Percentiles rank a stretch among this genome's conserved stretches.
Evolutionary conservation across 768 basidiomycete species (phyloP).

Genomic region (Trametes gibbosa): DNA sequence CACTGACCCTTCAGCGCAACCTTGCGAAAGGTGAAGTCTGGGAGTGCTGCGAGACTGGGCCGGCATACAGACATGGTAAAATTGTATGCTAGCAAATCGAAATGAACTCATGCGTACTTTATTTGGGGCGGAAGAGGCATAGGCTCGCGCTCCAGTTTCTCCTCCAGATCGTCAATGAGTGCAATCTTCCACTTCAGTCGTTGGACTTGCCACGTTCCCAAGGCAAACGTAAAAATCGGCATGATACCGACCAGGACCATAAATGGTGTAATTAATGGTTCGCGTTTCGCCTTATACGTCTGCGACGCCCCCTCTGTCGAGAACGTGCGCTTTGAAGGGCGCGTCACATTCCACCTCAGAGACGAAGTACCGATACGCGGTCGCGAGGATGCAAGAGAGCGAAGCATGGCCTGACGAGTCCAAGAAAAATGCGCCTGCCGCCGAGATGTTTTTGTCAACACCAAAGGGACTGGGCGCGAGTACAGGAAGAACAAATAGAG

Average conservation of each 20-base stretch:
- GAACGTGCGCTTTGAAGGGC: conserved; percentile 3
- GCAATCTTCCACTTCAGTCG: conserved; percentile 93
- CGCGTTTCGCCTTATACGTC: conserved; percentile 53
- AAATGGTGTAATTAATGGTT: conserved; percentile 65
- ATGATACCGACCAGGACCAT: conserved; percentile 79
- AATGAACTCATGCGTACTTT: conserved; percentile 56
- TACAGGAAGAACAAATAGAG: no score
- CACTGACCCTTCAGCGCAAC: conserved; percentile 77
- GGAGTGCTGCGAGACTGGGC: conserved; percentile 66
- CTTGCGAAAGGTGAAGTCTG: conserved; percentile 87
- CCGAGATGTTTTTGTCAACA: neutral
- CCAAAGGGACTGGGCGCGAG: no score
- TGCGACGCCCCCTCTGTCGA: conserved; percentile 10
- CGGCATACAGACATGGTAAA: no score
- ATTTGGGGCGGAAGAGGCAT: conserved; percentile 78
- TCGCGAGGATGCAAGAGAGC: neutral
- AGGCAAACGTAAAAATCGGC: conserved; percentile 84
- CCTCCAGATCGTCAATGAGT: conserved; percentile 90
- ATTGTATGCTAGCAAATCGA: neutral
- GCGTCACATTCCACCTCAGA: neutral
- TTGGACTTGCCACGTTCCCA: conserved; percentile 93
- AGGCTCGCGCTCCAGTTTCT: conserved; percentile 79
- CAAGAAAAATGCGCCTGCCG: neutral
- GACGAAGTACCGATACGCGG: neutral
- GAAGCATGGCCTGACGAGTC: neutral